phyloP scores from a whole-genome alignment of 2,329 filamentous ascomycete genomes.

The Penicillium sp. region DNA sequence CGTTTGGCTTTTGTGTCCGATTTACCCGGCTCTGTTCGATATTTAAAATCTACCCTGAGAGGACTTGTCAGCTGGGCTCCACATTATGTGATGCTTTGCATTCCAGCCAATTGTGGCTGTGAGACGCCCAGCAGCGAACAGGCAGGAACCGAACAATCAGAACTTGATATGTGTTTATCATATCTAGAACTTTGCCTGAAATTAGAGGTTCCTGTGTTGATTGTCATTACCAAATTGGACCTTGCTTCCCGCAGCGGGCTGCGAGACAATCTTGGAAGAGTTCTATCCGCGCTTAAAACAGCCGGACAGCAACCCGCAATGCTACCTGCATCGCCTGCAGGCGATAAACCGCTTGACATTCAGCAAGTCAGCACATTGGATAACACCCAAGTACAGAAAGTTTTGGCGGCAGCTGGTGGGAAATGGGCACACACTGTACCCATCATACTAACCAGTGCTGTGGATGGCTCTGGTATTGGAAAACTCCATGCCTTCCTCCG shows the following conservation, averaged over 20 bases:
- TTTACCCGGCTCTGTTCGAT: conserved; percentile 86
- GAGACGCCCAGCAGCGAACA: conserved; percentile 39
- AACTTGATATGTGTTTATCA: conserved; percentile 70
- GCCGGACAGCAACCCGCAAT: conserved; percentile 72
- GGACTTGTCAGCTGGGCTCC: conserved; percentile 94
- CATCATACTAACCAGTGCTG: conserved; percentile 81
- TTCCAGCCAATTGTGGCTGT: conserved; percentile 70
- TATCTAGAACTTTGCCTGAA: conserved; percentile 84
- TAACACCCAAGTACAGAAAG: conserved; percentile 55
- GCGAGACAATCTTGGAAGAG: conserved; percentile 66
- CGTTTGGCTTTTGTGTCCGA: conserved; percentile 86
- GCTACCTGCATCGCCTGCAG: conserved; percentile 49
- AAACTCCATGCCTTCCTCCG: conserved; percentile 78
- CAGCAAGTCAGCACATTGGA: conserved; percentile 58
- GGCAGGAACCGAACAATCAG: conserved; percentile 36
- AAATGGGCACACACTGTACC: conserved; percentile 62
- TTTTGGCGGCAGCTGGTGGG: conserved; percentile 46
- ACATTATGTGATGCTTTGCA: conserved; percentile 86
- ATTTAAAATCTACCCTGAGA: conserved; percentile 81
- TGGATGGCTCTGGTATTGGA: conserved; percentile 78
- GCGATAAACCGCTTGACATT: conserved; percentile 53
- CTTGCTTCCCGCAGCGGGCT: conserved; percentile 72
- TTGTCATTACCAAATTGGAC: conserved; percentile 90
- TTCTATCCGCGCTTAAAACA: conserved; percentile 75
- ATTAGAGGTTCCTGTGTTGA: conserved; percentile 70